Conservation (phyloP, 805 yeast genomes). For the Candida manassasensis region DNA sequence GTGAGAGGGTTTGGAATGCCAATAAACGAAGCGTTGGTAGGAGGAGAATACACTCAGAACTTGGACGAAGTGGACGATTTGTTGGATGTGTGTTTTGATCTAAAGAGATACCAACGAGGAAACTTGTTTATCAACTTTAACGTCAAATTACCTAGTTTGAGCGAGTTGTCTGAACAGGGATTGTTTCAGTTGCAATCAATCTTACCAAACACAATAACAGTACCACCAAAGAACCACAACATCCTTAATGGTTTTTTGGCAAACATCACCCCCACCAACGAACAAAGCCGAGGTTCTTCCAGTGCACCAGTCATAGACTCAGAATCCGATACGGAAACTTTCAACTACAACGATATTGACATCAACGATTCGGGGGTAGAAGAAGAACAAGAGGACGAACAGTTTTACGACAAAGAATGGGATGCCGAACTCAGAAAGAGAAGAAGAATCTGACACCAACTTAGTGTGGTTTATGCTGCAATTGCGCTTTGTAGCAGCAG, state of each 20-base stretch:
- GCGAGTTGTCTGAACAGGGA: constrained; percentile 16
- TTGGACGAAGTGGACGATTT: constrained; percentile 11
- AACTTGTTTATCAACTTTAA: constrained; percentile 38
- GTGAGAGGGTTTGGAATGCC: constrained; percentile 64
- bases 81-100: constrained; percentile 16
- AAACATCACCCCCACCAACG: neutral
- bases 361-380: constrained; percentile 14
- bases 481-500: neutral
- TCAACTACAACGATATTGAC: constrained; percentile 16
- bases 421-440: constrained; percentile 8
- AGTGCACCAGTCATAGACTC: neutral
- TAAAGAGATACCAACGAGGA: constrained; percentile 23
- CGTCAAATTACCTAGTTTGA: constrained; percentile 28
- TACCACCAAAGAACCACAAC: neutral
- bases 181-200: constrained; percentile 3
- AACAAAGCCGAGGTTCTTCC: neutral
- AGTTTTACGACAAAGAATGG: constrained; percentile 17
- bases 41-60: constrained; percentile 24
- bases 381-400: constrained; percentile 16
- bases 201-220: constrained; percentile 6
- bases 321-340: neutral
- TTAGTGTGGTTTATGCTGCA: neutral
- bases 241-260: constrained; percentile 2
- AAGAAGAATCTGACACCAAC: constrained; percentile 4
- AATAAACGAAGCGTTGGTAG: constrained; percentile 20